phyloP scores from a whole-genome alignment of 106 monocot species.

The Dioscorea alata region DNA sequence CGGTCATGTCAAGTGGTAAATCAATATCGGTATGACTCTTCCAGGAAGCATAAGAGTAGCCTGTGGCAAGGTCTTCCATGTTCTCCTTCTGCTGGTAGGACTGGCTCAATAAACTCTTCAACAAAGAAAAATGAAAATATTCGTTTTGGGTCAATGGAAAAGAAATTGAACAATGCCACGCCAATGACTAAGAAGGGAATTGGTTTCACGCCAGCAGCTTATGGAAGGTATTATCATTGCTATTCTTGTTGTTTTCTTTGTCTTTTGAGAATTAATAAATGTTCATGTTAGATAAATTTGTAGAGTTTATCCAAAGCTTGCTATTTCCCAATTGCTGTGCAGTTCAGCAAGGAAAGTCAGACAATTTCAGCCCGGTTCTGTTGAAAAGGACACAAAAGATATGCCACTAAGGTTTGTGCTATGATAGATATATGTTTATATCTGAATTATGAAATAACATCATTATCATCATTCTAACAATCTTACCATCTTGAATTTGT shows the following conservation, averaged over 20 bases:
- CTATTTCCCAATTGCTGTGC: not conserved
- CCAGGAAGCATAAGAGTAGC: constrained; percentile 18
- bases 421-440: not conserved
- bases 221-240: constrained; percentile 3
- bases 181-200: constrained; percentile 17
- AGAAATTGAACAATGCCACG: constrained; percentile 14
- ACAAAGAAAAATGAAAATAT: constrained; percentile 12
- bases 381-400: constrained; percentile 14
- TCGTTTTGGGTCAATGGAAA: constrained; percentile 7
- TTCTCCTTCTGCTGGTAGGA: constrained; percentile 16
- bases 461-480: not conserved
- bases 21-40: constrained; percentile 11
- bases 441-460: not conserved
- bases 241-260: too few relatives aligned
- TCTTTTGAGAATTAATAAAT: not conserved
- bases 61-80: constrained; percentile 4
- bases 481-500: not conserved
- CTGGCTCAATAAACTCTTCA: not conserved
- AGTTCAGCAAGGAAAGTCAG: constrained; percentile 20
- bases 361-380: constrained; percentile 2
- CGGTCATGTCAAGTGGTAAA: constrained; percentile 43
- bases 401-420: constrained; percentile 18
- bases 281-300: not conserved
- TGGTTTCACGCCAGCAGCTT: constrained; percentile 6
- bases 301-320: not conserved